Base-by-base conservation (phyloP, 345 rosid species). In the Citrus australasica region DNA sequence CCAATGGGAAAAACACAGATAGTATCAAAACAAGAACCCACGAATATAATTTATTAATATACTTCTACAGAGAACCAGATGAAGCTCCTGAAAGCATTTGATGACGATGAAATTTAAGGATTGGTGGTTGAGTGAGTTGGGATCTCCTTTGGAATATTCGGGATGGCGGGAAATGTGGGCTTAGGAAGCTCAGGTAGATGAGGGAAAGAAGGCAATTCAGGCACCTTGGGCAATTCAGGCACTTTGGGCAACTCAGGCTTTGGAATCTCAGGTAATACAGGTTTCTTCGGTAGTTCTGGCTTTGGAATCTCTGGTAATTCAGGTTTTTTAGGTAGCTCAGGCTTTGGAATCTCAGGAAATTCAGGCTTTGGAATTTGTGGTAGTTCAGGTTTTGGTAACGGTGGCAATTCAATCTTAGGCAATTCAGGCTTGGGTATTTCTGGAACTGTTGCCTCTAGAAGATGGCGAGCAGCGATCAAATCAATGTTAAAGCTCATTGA, bases 81-180 rank as follows among this genome's bases (percentile, higher is more conserved):
- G 56, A 51, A 14, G 56, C 22, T 51, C 19, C 5, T 1, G 21
- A 51, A 51, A 46, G 56, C 56, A 51, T 17, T 51, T 4, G 56
- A 51, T 1, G 56, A 51, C 22, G 22, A 51, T 51, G 7, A 51
- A 6, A 60, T 79, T 74, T 17, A 68, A 60, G 78, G 75, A 74
- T 59, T 61, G 25, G 78, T 25, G 16, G 74, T 46, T 59, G 78
- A 11, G 5, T 79, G 74, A 48, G 55, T 48, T 48, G 53, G 81
- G 21, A 40, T 69, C 3, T 73, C 85, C 11, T 72, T 72, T 3
- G 75, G 64, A 35, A 17, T 21, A 37, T 30, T 27, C 25, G 72
- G 77, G 6, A 73, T 17, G 38, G 58, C 35, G 7, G 76, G 67
- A n/a, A 65, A 55, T 6, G 38, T 42, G 7, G 73, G 19, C 53